Evolutionary conservation across 2,329 filamentous ascomycete genomes (phyloP), one percentile per base, ranked within the genome.

Genomic region (Alternaria tenuissima): DNA sequence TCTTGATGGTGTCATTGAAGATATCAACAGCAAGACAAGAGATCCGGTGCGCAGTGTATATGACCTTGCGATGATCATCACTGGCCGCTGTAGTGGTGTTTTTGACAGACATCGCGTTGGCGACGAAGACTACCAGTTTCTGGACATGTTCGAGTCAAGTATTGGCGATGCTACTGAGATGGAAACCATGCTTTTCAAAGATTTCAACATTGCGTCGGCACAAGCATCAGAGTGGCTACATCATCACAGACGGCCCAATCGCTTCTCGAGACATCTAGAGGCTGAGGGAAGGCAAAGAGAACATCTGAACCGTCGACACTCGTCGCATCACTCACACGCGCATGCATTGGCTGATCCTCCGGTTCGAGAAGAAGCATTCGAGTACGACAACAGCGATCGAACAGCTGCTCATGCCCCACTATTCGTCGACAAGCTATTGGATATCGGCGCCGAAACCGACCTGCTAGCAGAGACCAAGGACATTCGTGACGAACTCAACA

Each of bases 61-160:
- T 64, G 88, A 90, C 57, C 79, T 90, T 14, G 87, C 87, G 1
- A 84, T 86, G 69, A 80, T 88, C 8, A 89, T 90, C 61, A 86
- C 86, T 2, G 82, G 83, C 59, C 81, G 87, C 42, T 87, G 88
- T 73, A 85, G 82, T 7, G 87, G 86, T 5, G 82, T 86, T 34
- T 90, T 89, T 65, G 87, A 89, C 66, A 81, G 86, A 7, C 85
- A 87, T 61, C 82, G 83, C 4, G 78, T 86, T 49, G 84, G 83
- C 22, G 84, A 88, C 63, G 86, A 88, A 57, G 82, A 87, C 30
- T 88, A 86, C 51, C 86, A 88, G 61, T 89, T 90, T 53, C 71
- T 90, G 1, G 88, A 90, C 62, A 90, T 90, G 85, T 90, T 91
- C 61, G 87, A 89, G 64, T 83, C 82, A 14, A 87, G 84, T 2